A percentile compares a stretch with the other conserved stretches of the same genome.
Conservation (phyloP, 2,329 filamentous ascomycete genomes). For the Ilyonectria sp. region DNA sequence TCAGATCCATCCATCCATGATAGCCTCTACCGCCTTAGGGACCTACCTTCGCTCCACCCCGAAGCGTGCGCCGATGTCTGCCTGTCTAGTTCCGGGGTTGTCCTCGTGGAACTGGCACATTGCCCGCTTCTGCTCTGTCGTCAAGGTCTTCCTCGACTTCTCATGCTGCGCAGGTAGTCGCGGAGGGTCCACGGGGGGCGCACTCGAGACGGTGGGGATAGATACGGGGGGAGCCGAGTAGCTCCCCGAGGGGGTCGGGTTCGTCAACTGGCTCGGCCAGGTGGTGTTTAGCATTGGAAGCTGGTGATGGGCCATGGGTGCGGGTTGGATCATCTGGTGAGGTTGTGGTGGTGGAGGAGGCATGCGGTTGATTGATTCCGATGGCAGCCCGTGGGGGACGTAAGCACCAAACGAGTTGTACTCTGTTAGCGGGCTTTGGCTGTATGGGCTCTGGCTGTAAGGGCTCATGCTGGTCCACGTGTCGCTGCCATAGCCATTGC, state of each 20-base stretch:
- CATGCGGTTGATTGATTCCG: constrained; percentile 67
- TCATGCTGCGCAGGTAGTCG: constrained; percentile 58
- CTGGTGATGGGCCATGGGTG: constrained; percentile 69
- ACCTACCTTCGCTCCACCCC: constrained; percentile 96
- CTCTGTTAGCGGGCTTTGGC: constrained; percentile 69
- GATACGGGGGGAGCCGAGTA: constrained; percentile 73
- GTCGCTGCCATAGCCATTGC: constrained; percentile 57
- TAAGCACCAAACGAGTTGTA: constrained; percentile 73
- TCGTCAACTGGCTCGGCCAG: constrained; percentile 89
- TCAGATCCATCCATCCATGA: constrained; percentile 45
- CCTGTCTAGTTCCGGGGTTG: constrained; percentile 92
- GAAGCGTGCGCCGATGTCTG: constrained; percentile 95
- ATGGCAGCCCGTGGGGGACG: constrained; percentile 66
- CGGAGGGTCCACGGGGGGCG: constrained; percentile 57
- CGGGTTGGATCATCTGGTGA: constrained; percentile 53
- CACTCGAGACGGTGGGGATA: constrained; percentile 71
- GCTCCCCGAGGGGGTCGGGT: constrained; percentile 67
- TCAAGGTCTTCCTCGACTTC: constrained; percentile 88
- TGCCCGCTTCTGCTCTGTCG: constrained; percentile 87
- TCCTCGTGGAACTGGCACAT: constrained; percentile 97
- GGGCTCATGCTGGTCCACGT: constrained; percentile 71
- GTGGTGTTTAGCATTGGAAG: constrained; percentile 79
- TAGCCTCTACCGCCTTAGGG: constrained; percentile 22
- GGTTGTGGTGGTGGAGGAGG: constrained; percentile 67
- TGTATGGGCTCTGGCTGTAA: constrained; percentile 72